Evolutionary conservation across 345 rosid genomes (phyloP), one percentile per base, ranked within the genome.

Genomic region (Citrus maxima): DNA sequence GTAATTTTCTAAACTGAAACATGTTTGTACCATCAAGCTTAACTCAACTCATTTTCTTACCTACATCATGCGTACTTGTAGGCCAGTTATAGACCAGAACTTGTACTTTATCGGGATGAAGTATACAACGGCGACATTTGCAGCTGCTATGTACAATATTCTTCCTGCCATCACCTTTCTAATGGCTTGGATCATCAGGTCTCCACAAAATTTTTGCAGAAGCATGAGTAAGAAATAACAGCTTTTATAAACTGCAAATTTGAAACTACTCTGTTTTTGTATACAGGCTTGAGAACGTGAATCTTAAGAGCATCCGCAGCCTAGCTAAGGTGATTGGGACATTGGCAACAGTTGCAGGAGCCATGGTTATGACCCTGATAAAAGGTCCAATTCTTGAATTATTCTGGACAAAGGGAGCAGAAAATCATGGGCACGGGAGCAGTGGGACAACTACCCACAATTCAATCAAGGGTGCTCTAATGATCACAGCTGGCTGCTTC

Each of bases 81-180:
- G 99, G 90, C 93, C 92, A 28, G 99, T 94, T 10, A 94, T 95
- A 4, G 94, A 91, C 81, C 99, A 94, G 49, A 95, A 95, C 83
- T 71, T 92, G 68, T 95, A 91, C 69, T 89, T 77, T 27, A 18
- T 88, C 30, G 97, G 98, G 67, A 90, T 95, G 95, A 95, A 91
- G 86, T 82, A 88, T 68, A 92, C 98, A 0, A 93, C 97, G 0
- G 99, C 94, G 9, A 95, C 99, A 22, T 92, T 92, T 74, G 92
- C 98, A 64, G 86, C 94, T 0, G 93, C 99, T 74, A 88, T 93
- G 89, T 76, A 88, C 82, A 95, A 95, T 37, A 83, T 95, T 80
- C 86, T 96, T 68, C 99, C 99, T 0, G 98, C 98, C 61, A 86
- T 91, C 69, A 91, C 98, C 63, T 90, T 96, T 19, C 30, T 96